A percentile compares a stretch with the other conserved stretches of the same genome.
These are phyloP conservation scores for Achaetomiella virescens DNA, from an alignment of 495 filamentous ascomycete genomes.

Conservation along the genomic window DNA sequence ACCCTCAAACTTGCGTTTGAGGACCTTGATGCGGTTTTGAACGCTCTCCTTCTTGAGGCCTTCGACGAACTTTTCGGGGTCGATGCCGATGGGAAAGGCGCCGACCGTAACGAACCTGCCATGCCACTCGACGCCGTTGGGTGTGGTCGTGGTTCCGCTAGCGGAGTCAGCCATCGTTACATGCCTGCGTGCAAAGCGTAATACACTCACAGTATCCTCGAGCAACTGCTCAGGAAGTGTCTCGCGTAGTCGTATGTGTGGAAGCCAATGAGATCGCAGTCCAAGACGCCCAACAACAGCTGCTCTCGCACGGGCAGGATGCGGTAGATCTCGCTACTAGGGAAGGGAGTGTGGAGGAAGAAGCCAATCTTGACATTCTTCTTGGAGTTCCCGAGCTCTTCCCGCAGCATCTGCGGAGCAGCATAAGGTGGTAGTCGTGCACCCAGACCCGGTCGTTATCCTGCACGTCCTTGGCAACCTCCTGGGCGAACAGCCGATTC, in stretches of 20 bases:
- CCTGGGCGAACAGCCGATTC: constrained; percentile 78
- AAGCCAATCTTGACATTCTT: constrained; percentile 88
- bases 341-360: constrained; percentile 93
- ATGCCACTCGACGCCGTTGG: constrained; percentile 73
- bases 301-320: constrained; percentile 83
- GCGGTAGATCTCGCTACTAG: constrained; percentile 84
- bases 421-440: constrained; percentile 94
- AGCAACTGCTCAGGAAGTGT: constrained; percentile 84
- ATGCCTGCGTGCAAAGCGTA: background rate
- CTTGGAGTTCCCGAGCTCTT: constrained; percentile 60
- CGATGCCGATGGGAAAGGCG: constrained; percentile 90
- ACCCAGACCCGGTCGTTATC: constrained; percentile 88
- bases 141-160: constrained; percentile 72
- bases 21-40: constrained; percentile 65
- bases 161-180: constrained; percentile 5
- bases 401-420: constrained; percentile 76
- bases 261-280: constrained; percentile 86
- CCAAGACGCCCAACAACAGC: constrained; percentile 69
- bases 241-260: constrained; percentile 92
- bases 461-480: constrained; percentile 62
- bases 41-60: constrained; percentile 76
- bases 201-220: constrained; percentile 63
- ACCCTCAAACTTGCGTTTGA: constrained; percentile 77
- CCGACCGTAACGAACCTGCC: constrained; percentile 68
- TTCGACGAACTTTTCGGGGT: constrained; percentile 90